Conservation (phyloP, 768 basidiomycete genomes). For the Boletus vermiculosoides region DNA sequence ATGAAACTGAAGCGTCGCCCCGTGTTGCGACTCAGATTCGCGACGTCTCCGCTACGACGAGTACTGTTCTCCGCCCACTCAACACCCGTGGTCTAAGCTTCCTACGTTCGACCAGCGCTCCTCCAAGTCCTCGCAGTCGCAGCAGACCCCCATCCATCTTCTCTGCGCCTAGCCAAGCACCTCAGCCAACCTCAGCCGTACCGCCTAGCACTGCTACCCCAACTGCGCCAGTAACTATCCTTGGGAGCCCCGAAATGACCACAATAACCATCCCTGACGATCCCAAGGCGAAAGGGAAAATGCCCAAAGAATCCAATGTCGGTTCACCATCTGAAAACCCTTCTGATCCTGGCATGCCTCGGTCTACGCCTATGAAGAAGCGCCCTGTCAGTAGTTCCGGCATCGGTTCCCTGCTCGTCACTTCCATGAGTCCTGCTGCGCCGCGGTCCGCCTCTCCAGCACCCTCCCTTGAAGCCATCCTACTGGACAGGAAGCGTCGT, state of each 20-base stretch:
- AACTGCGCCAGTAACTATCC: background rate
- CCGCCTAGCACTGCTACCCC: background rate
- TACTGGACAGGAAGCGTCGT: conserved; percentile 66
- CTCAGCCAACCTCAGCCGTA: background rate
- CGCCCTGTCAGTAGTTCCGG: conserved; percentile 15
- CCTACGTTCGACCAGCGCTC: conserved; percentile 56
- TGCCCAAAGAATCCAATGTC: background rate
- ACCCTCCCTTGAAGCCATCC: conserved; percentile 62
- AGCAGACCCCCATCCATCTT: conserved; percentile 2
- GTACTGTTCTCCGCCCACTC: conserved; percentile 38
- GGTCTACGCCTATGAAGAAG: conserved; percentile 15
- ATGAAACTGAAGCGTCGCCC: conserved; percentile 16
- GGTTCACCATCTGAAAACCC: background rate
- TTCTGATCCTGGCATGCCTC: background rate
- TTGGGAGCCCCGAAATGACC: background rate
- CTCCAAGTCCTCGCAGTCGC: conserved; percentile 47
- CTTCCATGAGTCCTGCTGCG: conserved; percentile 9
- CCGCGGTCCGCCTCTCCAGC: conserved; percentile 47
- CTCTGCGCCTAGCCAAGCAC: conserved; percentile 4
- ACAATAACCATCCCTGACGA: background rate
- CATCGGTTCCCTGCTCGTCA: conserved; percentile 10
- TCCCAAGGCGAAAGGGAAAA: conserved; percentile 2
- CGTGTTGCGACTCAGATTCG: conserved; percentile 6
- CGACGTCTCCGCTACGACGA: conserved; percentile 14
- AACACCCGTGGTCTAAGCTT: conserved; percentile 50